Conservation (phyloP, 441 rosid genomes). For the Brassica hybrid region DNA sequence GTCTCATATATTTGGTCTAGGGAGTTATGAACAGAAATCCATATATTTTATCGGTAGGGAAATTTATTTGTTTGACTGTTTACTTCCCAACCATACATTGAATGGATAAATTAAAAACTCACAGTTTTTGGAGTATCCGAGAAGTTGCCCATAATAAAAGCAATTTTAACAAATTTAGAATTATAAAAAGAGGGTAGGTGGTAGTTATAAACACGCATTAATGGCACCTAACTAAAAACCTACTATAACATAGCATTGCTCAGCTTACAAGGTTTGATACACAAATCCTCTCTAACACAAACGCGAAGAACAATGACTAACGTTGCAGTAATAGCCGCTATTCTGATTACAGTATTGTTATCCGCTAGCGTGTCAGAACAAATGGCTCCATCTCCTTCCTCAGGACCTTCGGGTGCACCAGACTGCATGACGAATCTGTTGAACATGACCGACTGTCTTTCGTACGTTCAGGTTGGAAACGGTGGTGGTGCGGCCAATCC, state of each 20-base stretch:
- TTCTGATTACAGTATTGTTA: conserved; percentile 20
- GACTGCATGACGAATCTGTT: conserved; percentile 52
- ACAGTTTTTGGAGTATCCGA: neutral
- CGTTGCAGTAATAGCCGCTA: conserved; percentile 15
- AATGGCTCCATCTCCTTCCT: conserved; percentile 35
- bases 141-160: neutral
- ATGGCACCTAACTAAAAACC: conserved; percentile 25
- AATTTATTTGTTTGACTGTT: neutral
- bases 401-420: conserved; percentile 38
- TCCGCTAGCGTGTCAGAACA: conserved; percentile 22
- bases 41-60: neutral
- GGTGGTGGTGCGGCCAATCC: conserved; percentile 67
- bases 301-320: conserved; percentile 26
- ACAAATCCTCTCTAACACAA: conserved; percentile 12
- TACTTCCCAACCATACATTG: neutral
- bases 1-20: no score
- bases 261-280: conserved; percentile 12
- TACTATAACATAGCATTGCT: conserved; percentile 29
- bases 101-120: neutral
- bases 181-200: conserved; percentile 21
- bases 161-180: neutral
- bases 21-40: neutral
- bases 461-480: conserved; percentile 47
- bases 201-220: conserved; percentile 39
- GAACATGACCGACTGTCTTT: conserved; percentile 72